These are phyloP conservation scores for Tuber microsphaerosporum DNA, from an alignment of 495 filamentous ascomycete species.

Conservation along the genomic window DNA sequence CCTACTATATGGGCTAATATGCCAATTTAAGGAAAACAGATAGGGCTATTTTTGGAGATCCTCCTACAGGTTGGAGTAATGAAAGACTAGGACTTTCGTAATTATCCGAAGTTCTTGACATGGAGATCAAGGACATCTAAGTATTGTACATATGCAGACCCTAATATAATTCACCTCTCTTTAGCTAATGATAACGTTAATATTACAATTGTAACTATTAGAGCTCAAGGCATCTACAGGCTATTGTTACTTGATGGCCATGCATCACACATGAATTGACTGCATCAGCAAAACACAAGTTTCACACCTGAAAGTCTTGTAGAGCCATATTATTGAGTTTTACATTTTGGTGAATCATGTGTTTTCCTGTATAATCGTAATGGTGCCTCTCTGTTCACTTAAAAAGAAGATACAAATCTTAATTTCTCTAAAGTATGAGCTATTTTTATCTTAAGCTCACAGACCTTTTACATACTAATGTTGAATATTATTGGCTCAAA, in stretches of 20 bases:
- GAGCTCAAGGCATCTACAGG: not conserved
- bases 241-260: not conserved
- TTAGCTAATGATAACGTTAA: not conserved
- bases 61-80: conserved; percentile 12
- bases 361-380: too few species aligned
- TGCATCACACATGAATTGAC: not conserved
- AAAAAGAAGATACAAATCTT: too few species aligned
- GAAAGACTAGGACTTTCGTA: conserved; percentile 9
- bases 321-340: too few species aligned
- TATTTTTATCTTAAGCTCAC: too few species aligned
- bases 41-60: conserved; percentile 4
- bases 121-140: not conserved
- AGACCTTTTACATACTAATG: too few species aligned
- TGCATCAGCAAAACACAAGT: too few species aligned
- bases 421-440: too few species aligned
- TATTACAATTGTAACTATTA: not conserved
- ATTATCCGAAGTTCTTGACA: conserved; percentile 6
- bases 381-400: too few species aligned
- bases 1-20: not conserved
- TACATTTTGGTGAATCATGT: too few species aligned
- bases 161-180: not conserved
- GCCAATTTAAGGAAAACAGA: not conserved
- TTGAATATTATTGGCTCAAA: too few species aligned
- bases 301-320: too few species aligned
- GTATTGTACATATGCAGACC: not conserved